phyloP scores from a whole-genome alignment of 176 grass and related monocot genomes.

The Themeda triandra region DNA sequence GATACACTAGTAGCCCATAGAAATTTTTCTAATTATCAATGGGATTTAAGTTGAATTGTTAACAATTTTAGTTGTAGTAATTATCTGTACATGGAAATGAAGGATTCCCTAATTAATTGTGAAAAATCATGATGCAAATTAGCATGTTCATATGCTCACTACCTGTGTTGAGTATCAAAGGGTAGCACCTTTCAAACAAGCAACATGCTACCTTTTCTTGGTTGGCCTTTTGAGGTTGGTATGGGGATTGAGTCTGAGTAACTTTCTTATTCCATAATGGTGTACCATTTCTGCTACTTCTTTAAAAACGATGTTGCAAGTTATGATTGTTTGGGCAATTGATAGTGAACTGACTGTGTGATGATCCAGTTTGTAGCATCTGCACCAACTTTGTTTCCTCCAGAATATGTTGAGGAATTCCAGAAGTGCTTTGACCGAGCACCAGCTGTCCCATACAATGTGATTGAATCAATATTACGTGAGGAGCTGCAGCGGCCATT shows the following conservation, averaged over 20 bases:
- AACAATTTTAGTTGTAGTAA: neutral
- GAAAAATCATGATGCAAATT: neutral
- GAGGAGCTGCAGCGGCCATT: conserved; percentile 87
- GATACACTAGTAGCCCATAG: neutral
- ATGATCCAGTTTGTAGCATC: conserved; percentile 86
- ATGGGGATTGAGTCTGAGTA: neutral
- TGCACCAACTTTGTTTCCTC: conserved; percentile 89
- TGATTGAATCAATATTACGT: conserved; percentile 78
- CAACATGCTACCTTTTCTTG: neutral
- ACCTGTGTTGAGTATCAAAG: neutral
- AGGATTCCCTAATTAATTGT: neutral
- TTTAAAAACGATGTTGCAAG: neutral
- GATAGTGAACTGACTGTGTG: conserved; percentile 25
- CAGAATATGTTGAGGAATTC: conserved; percentile 96
- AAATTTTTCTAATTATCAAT: neutral
- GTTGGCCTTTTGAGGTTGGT: neutral
- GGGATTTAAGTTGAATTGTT: neutral
- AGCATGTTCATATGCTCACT: neutral
- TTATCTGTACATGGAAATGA: neutral
- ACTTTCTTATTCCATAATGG: neutral
- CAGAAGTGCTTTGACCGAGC: conserved; percentile 91
- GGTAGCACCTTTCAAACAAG: neutral
- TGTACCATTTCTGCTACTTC: neutral
- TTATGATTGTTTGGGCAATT: neutral
- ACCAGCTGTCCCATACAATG: conserved; percentile 65